Evolutionary conservation across 2,329 filamentous ascomycete genomes (phyloP), one percentile per base, ranked within the genome.

Genomic region (Ascochyta viciae-villosae): DNA sequence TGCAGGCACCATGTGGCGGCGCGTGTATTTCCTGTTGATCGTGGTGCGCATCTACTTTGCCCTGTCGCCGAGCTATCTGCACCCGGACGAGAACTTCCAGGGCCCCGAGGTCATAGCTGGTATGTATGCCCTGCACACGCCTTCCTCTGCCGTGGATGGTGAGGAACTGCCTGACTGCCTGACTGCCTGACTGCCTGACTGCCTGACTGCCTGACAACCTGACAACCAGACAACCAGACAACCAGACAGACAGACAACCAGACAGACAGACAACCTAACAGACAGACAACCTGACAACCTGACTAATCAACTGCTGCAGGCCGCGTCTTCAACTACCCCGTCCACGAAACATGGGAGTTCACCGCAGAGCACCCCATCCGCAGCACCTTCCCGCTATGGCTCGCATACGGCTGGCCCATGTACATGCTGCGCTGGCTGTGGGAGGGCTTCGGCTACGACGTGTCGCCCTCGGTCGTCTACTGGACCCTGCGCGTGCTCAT

Each of bases 41-140:
- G 81, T 95, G 65, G 86, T 96, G 70, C 89, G 95, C 77, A 84
- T 98, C 72, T 98, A 94, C 85, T 94, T 98, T 76, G 94, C 95
- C 58, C 81, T 98, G 63, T 93, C 90, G 61, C 91, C 95, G 56
- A 98, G 94, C 82, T 99, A 99, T 77, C 86, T 99, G 42, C 95
- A 99, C 76, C 95, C 95, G 5, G 95, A 99, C 80, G 95, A 99
- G 83, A 95, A 98, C 81, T 99, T 99, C 72, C 95, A 99, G 80
- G 95, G 95, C 33, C 95, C 95, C 15, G 95, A 99, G 81, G 89
- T 98, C 63, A 95, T 98, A 72, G 93, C 94, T 71, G 94, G 94
- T 97, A 68, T 47, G 66, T 51, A 24, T 45, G 19, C 39, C 29
- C 24, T 45, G 23, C 29, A 23, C 12, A 10, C 19, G 19, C 19